Conservation (phyloP, 2,329 filamentous ascomycete genomes). For the Fusarium sp. region DNA sequence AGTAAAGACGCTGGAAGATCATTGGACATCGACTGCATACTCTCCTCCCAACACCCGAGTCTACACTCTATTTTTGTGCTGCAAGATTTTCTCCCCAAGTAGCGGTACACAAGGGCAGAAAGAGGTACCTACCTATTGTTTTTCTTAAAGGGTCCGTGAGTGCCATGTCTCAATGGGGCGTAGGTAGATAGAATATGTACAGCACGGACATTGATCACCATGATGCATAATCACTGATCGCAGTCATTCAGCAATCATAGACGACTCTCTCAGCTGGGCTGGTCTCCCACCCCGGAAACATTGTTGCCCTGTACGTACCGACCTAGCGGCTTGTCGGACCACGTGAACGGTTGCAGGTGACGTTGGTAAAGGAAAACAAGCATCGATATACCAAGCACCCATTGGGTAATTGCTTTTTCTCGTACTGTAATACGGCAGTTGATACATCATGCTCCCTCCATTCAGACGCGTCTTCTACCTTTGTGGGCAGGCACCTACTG, state of each 20-base stretch:
- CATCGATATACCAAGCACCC: conserved; percentile 8
- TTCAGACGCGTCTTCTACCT: not conserved
- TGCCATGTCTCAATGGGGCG: conserved; percentile 15
- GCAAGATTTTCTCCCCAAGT: no score
- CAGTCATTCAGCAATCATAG: conserved; percentile 15
- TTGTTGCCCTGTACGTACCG: conserved; percentile 9
- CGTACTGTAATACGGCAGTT: not conserved
- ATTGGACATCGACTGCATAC: conserved; percentile 5
- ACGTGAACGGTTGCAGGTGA: conserved; percentile 42
- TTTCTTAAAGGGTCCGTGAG: not conserved
- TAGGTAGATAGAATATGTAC: conserved; percentile 1
- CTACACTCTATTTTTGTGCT: no score
- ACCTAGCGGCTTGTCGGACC: conserved; percentile 22
- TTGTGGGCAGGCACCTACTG: no score
- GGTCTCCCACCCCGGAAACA: not conserved
- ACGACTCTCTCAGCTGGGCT: not conserved
- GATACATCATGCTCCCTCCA: not conserved
- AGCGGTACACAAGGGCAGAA: no score
- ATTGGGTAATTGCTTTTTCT: conserved; percentile 19
- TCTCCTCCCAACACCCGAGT: not conserved
- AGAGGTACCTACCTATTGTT: no score
- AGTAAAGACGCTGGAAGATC: conserved; percentile 17
- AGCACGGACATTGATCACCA: conserved; percentile 42
- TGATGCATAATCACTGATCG: conserved; percentile 31
- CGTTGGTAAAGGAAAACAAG: conserved; percentile 18